Evolutionary conservation across 129 eudicot genomes (phyloP).

Genomic region (Apium graveolens): DNA sequence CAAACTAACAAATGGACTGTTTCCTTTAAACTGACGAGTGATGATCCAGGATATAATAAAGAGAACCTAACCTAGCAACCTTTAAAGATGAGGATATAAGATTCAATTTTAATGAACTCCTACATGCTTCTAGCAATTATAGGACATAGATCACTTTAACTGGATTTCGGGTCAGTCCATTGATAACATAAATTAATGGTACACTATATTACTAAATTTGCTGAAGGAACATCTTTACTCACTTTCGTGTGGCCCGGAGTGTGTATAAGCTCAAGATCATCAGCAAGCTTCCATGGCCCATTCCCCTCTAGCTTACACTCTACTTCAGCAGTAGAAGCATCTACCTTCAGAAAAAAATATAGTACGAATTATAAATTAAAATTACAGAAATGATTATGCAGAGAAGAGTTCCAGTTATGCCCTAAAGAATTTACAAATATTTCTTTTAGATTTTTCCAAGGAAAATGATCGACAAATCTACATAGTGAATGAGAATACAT

Average conservation of each 20-base stretch:
- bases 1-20: neutral
- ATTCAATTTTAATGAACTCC: neutral
- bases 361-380: neutral
- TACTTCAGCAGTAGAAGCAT: conserved; percentile 38
- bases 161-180: neutral
- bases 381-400: neutral
- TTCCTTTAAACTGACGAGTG: neutral
- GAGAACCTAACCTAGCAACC: neutral
- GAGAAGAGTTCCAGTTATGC: neutral
- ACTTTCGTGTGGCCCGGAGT: conserved; percentile 76
- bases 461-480: neutral
- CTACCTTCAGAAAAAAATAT: conserved; percentile 25
- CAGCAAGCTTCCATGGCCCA: conserved; percentile 68
- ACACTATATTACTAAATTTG: too few relatives aligned
- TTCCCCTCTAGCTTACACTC: conserved; percentile 61
- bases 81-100: neutral
- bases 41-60: neutral
- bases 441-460: neutral
- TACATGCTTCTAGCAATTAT: neutral
- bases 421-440: neutral
- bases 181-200: neutral
- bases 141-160: too few relatives aligned
- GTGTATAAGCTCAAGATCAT: conserved; percentile 54
- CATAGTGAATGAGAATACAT: neutral
- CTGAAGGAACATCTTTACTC: too few relatives aligned